Conservation (phyloP, 305 asterid genomes). For the Rubia occidens region DNA sequence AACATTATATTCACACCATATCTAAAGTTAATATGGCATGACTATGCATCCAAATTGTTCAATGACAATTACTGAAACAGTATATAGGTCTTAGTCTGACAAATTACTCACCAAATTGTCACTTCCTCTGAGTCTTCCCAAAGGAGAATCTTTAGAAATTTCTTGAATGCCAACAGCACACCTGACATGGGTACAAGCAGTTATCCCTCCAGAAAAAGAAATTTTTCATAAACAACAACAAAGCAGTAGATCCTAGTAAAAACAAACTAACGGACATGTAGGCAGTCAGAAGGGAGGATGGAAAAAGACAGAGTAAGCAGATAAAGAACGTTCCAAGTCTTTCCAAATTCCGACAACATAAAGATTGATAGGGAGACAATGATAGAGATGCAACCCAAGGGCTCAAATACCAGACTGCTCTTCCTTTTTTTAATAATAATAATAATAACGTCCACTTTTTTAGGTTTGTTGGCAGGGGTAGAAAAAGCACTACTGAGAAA, state of each 20-base stretch:
- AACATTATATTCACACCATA: neutral
- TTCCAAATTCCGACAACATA: neutral
- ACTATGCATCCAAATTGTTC: neutral
- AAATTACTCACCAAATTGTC: constrained; percentile 66
- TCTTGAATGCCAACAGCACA: constrained; percentile 88
- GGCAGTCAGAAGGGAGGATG: neutral
- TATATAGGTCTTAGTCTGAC: neutral
- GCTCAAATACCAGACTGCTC: neutral
- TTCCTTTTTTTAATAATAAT: too few relatives aligned
- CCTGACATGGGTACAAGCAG: constrained; percentile 28
- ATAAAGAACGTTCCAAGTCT: neutral
- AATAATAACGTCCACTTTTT: too few relatives aligned
- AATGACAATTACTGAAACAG: constrained; percentile 1
- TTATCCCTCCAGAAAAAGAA: constrained; percentile 3
- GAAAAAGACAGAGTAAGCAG: neutral
- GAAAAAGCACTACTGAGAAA: too few relatives aligned
- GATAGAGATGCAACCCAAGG: neutral
- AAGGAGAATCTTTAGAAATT: constrained; percentile 70
- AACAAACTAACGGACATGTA: neutral
- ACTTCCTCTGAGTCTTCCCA: constrained; percentile 83
- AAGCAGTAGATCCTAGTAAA: neutral
- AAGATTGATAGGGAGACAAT: neutral
- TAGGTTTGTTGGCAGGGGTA: too few relatives aligned
- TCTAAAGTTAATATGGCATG: neutral
- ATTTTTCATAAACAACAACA: neutral